Conservation (phyloP, 352 stramenopile species). For the Globisporangium perplexum region DNA sequence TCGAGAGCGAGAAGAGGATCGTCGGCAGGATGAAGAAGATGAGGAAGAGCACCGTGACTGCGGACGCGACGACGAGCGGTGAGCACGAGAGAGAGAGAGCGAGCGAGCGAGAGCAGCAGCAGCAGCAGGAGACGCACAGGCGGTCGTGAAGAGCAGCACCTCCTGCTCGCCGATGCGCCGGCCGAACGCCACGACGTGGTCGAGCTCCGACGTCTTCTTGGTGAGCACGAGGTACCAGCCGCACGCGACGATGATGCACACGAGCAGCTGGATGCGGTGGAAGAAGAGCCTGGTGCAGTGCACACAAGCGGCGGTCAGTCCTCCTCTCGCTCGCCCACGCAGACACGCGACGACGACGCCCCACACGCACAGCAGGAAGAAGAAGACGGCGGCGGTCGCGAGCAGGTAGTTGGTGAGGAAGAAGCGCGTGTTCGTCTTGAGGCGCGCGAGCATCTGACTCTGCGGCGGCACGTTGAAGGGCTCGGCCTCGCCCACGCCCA, state of each 20-base stretch:
- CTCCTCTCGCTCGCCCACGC: too few relatives aligned
- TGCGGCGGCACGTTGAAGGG: constrained; percentile 55
- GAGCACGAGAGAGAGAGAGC: not conserved
- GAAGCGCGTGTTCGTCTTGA: constrained; percentile 65
- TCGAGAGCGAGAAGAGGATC: constrained; percentile 60
- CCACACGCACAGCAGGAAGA: constrained; percentile 7
- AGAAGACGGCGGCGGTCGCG: constrained; percentile 6
- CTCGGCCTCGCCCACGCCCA: constrained; percentile 50
- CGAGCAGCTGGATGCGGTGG: constrained; percentile 59
- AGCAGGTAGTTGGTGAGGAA: constrained; percentile 78
- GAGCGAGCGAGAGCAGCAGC: too few relatives aligned
- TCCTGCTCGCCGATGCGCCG: constrained; percentile 58
- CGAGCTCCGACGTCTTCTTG: constrained; percentile 17
- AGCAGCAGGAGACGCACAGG: constrained; percentile 27
- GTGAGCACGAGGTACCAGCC: constrained; percentile 68
- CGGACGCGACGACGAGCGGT: not conserved
- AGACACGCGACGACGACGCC: too few relatives aligned
- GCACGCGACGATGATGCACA: constrained; percentile 53
- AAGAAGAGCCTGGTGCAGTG: constrained; percentile 43
- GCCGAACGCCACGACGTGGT: constrained; percentile 49
- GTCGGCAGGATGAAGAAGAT: constrained; percentile 70
- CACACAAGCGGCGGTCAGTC: too few relatives aligned
- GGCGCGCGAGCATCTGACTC: constrained; percentile 36
- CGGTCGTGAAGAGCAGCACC: constrained; percentile 53
- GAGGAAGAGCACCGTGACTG: constrained; percentile 65